Evolutionary conservation across 106 monocot species (phyloP), one percentile per base, ranked within the genome.

Genomic region (Agapanthus africanus): DNA sequence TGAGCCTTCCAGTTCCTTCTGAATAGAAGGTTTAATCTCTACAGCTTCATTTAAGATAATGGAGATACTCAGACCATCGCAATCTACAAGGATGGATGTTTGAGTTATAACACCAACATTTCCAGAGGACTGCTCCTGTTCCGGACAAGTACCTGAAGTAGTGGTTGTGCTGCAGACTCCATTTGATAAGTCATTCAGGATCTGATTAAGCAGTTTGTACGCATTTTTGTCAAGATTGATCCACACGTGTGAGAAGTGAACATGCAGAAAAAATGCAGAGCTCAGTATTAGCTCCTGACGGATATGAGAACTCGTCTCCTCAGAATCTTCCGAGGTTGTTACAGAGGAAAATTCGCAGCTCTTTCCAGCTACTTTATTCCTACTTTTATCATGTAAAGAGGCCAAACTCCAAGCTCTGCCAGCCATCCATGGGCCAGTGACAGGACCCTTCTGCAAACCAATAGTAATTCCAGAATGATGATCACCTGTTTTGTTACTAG

Each of bases 261-360:
- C 52, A 70, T 89, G 87, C 34, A 90, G 42, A 42, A 89, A 77
- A 73, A 85, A 79, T 62, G 76, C 63, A 71, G 97, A 83, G 72
- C 90, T 87, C 19, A 75, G 65, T 76, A 93, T 71, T 66, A 99
- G 73, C 65, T 99, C 97, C 65, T 87, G 82, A 36, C 83, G 82
- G 38, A 93, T 67, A 68, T 67, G 79, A 25, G 81, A 82, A 79
- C 78, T 74, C 30, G 65, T 70, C 64, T 79, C 84, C 32, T 63
- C 69, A 54, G 67, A 67, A 66, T 84, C 78, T 72, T 84, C 72
- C 71, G 76, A 37, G 69, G 73, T 85, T 67, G 73, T 71, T 26
- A 73, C 74, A 69, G 90, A 90, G 52, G 82, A 87, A 89, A 85
- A 87, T 30, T 80, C 83, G 30, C 57, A 37, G 27, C 80, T 86